phyloP scores from a whole-genome alignment of 257 asterid species.

The Rauvolfia tetraphylla region DNA sequence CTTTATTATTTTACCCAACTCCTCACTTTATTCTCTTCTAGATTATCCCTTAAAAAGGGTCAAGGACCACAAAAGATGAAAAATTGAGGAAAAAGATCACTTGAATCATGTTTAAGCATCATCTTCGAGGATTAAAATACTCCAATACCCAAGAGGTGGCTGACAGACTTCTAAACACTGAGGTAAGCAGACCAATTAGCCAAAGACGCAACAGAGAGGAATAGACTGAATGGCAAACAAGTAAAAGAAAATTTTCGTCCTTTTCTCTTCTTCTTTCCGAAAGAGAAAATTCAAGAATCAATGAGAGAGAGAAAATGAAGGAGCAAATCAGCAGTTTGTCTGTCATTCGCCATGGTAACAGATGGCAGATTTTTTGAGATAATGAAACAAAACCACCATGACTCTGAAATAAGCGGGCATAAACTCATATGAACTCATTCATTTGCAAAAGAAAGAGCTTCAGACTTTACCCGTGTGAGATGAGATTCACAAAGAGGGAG shows the following conservation, averaged over 20 bases:
- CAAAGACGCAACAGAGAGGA: background rate
- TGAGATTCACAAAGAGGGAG: constrained; percentile 1
- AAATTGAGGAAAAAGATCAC: background rate
- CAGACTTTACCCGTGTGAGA: constrained; percentile 29
- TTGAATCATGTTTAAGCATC: background rate
- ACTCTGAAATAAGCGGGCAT: background rate
- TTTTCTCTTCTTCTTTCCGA: background rate
- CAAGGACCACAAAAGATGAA: background rate
- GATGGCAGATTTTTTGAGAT: background rate
- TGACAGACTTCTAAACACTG: background rate
- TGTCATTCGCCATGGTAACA: background rate
- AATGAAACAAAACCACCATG: background rate
- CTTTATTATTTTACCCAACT: background rate
- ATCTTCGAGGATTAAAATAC: background rate
- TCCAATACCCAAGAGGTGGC: background rate
- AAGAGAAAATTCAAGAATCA: background rate
- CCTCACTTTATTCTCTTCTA: background rate
- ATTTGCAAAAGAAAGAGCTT: constrained; percentile 10
- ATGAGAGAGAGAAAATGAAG: background rate
- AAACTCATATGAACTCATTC: background rate
- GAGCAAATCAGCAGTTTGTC: background rate
- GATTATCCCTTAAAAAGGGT: background rate
- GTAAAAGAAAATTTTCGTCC: background rate
- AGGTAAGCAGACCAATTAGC: background rate
- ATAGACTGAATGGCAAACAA: background rate